Percentiles rank a stretch among this genome's conserved stretches.
These are phyloP conservation scores for Ogataea hybrid DNA, from an alignment of 1,139 yeast species.

Conservation along the genomic window DNA sequence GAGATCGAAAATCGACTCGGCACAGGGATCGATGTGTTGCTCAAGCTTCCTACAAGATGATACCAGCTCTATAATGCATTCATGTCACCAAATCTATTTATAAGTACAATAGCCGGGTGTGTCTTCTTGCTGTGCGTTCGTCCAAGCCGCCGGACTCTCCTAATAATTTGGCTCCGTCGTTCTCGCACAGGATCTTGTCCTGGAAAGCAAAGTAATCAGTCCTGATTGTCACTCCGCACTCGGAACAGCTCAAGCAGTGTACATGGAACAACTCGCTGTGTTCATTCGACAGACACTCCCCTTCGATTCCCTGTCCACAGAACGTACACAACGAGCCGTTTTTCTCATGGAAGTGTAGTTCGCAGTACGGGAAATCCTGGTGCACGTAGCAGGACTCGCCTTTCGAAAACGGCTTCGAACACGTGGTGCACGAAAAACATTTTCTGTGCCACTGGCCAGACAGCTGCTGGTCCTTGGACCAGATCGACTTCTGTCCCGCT, in stretches of 20 bases:
- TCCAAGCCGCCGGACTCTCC: slow-evolving; percentile 12
- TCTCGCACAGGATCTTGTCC: slow-evolving; percentile 52
- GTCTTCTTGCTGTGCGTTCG: slow-evolving; percentile 27
- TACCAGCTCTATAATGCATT: not conserved
- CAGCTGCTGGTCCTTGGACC: slow-evolving; percentile 75
- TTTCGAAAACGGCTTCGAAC: slow-evolving; percentile 55
- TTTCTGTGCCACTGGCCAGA: slow-evolving; percentile 94
- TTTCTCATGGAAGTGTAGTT: slow-evolving; percentile 71
- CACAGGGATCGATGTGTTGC: slow-evolving; percentile 24
- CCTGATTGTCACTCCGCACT: slow-evolving; percentile 46
- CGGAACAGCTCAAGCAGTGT: slow-evolving; percentile 56
- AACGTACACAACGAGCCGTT: slow-evolving; percentile 73
- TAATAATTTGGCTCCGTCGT: slow-evolving; percentile 27
- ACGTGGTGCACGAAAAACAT: slow-evolving; percentile 75
- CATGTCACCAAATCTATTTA: not conserved
- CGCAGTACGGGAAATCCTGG: slow-evolving; percentile 79
- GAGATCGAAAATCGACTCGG: slow-evolving; percentile 21
- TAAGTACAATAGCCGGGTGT: slow-evolving; percentile 28
- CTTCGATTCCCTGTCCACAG: slow-evolving; percentile 82
- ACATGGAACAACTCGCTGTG: slow-evolving; percentile 64
- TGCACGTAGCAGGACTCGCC: slow-evolving; percentile 75
- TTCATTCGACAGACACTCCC: slow-evolving; percentile 83
- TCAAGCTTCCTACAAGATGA: slow-evolving; percentile 20
- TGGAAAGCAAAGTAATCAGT: slow-evolving; percentile 58
- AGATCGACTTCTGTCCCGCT: slow-evolving; percentile 52